Evolutionary conservation across 2,329 filamentous ascomycete species (phyloP).

Genomic region (Cryphonectria naterciae): DNA sequence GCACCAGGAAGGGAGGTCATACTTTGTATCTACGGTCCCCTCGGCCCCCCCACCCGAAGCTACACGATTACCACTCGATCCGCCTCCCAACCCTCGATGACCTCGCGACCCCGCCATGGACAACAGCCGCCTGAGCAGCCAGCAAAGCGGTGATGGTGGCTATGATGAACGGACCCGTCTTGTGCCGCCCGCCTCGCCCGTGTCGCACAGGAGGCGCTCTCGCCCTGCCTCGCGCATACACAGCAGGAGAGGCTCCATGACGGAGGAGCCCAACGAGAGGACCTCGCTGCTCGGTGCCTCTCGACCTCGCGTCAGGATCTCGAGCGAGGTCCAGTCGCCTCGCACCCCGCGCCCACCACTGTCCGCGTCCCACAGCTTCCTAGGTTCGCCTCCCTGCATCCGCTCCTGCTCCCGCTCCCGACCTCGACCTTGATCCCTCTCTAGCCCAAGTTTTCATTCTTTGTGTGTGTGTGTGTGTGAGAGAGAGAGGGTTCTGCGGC

Average conservation of each 20-base stretch:
- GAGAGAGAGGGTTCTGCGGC: not conserved
- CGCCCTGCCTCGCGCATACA: conserved; percentile 28
- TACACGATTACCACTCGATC: not conserved
- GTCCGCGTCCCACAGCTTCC: conserved; percentile 24
- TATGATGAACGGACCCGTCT: conserved; percentile 22
- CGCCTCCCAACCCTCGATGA: not conserved
- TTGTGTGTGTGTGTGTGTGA: not conserved
- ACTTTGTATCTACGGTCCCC: not conserved
- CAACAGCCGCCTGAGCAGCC: conserved; percentile 5
- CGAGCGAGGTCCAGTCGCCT: conserved; percentile 15
- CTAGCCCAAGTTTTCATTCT: conserved; percentile 13
- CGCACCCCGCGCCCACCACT: conserved; percentile 18
- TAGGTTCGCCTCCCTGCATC: conserved; percentile 12
- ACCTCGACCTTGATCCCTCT: not conserved
- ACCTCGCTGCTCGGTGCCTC: conserved; percentile 23
- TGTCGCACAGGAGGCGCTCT: conserved; percentile 26
- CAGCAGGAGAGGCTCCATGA: conserved; percentile 25
- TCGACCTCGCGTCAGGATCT: conserved; percentile 25
- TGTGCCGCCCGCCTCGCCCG: conserved; percentile 21
- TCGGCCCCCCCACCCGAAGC: not conserved
- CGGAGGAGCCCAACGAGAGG: conserved; percentile 26
- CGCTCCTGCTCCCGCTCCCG: conserved; percentile 16
- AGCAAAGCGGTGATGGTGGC: conserved; percentile 17
- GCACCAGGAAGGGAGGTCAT: not conserved
- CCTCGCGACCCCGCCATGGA: not conserved